Evolutionary conservation across 371 early-diverging fungal genomes (phyloP).

Genomic region (Rhizomucor pusillus): DNA sequence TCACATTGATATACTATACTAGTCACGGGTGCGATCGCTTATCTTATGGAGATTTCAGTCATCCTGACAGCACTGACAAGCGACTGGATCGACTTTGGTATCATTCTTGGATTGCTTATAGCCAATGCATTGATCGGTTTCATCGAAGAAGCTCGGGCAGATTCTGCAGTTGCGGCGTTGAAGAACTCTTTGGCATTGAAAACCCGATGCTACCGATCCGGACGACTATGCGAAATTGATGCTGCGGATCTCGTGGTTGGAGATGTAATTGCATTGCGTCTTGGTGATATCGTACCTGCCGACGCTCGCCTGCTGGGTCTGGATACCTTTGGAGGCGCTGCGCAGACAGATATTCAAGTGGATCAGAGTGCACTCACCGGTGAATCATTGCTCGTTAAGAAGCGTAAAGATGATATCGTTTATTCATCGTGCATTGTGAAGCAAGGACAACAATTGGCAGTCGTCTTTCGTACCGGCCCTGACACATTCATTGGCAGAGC

Average conservation of each 20-base stretch:
- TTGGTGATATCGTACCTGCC: conserved; percentile 95
- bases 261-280: conserved; percentile 83
- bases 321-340: conserved; percentile 75
- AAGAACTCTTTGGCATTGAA: conserved; percentile 84
- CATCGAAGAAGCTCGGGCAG: conserved; percentile 88
- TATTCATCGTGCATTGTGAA: conserved; percentile 90
- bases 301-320: conserved; percentile 88
- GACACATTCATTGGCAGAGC: conserved; percentile 91
- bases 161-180: conserved; percentile 86
- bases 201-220: conserved; percentile 77
- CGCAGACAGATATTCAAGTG: conserved; percentile 76
- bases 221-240: conserved; percentile 79
- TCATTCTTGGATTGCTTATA: conserved; percentile 78
- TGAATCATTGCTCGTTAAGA: conserved; percentile 87
- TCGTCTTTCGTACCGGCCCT: conserved; percentile 85
- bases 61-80: conserved; percentile 68
- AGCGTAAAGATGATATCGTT: conserved; percentile 77
- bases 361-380: conserved; percentile 97
- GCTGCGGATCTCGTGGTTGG: conserved; percentile 81
- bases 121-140: conserved; percentile 91
- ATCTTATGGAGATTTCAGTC: conserved; percentile 79
- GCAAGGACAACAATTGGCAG: conserved; percentile 86
- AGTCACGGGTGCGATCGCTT: conserved; percentile 86
- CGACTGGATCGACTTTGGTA: conserved; percentile 86
- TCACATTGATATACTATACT: neutral